A percentile compares a stretch with the other conserved stretches of the same genome.
phyloP scores from a whole-genome alignment of 495 filamentous ascomycete species.

The Paragyromitra xinjiangensis region DNA sequence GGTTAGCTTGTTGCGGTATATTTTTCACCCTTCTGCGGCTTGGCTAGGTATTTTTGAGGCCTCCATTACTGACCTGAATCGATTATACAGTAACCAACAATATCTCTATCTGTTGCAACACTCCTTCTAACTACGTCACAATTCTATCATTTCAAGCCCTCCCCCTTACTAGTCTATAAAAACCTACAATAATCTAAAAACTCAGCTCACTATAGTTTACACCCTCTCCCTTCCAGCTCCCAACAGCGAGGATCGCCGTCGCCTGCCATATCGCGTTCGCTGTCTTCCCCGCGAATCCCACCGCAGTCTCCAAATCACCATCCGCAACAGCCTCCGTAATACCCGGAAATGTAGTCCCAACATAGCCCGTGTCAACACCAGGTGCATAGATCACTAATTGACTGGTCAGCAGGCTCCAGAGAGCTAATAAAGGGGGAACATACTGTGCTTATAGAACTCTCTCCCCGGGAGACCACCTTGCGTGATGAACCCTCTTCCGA shows the following conservation, averaged over 20 bases:
- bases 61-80: no score
- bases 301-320: conserved; percentile 50
- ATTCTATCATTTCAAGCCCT: no score
- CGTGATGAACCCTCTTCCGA: conserved; percentile 56
- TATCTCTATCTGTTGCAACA: no score
- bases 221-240: conserved; percentile 17
- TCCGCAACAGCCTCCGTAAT: conserved; percentile 55
- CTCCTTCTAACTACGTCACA: no score
- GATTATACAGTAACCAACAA: no score
- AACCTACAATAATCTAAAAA: neutral
- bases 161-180: no score
- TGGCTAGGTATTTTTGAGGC: no score
- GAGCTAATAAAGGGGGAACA: conserved; percentile 8
- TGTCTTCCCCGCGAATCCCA: conserved; percentile 57
- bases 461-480: conserved; percentile 56
- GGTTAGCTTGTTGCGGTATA: no score
- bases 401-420: conserved; percentile 1
- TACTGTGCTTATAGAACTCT: conserved; percentile 58
- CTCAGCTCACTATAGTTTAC: conserved; percentile 24
- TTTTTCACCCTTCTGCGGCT: no score
- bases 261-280: conserved; percentile 53
- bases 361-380: conserved; percentile 54
- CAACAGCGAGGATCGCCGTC: conserved; percentile 49
- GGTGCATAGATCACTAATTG: conserved; percentile 48
- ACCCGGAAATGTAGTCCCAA: conserved; percentile 55